phyloP scores from a whole-genome alignment of 2,329 filamentous ascomycete genomes.

The Arthrinium puccinioides region DNA sequence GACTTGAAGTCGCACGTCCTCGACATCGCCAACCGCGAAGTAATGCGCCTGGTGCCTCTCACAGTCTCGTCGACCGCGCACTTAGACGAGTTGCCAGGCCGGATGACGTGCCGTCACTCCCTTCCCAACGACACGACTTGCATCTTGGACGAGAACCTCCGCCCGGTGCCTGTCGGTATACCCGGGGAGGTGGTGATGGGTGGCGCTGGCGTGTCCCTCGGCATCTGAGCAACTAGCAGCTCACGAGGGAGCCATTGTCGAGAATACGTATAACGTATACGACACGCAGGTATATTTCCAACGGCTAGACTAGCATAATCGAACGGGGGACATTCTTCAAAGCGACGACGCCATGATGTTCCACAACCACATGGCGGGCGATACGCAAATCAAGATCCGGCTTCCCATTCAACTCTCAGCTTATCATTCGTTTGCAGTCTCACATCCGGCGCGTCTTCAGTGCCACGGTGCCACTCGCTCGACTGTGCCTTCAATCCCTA shows the following conservation, averaged over 20 bases:
- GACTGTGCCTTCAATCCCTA: too few species aligned
- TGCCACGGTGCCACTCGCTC: slow-evolving; percentile 2
- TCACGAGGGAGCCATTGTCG: background rate
- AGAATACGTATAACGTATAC: background rate
- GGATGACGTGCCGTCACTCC: background rate
- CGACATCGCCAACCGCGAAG: slow-evolving; percentile 28
- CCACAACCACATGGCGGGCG: slow-evolving; percentile 26
- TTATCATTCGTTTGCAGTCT: slow-evolving; percentile 5
- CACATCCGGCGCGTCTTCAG: slow-evolving; percentile 4
- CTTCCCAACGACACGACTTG: background rate
- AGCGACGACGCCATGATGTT: slow-evolving; percentile 21
- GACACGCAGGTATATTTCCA: slow-evolving; percentile 10
- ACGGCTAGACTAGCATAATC: slow-evolving; percentile 3
- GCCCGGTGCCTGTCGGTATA: background rate
- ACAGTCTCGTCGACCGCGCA: slow-evolving; percentile 22
- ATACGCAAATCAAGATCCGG: slow-evolving; percentile 31
- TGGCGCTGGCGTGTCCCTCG: background rate
- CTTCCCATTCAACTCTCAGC: slow-evolving; percentile 7
- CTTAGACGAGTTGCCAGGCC: slow-evolving; percentile 10
- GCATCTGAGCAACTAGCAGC: background rate
- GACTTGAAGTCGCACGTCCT: slow-evolving; percentile 24
- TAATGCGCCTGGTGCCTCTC: slow-evolving; percentile 26
- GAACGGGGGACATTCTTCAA: slow-evolving; percentile 4
- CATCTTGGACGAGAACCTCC: background rate
- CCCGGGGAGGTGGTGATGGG: background rate